Evolutionary conservation across 768 basidiomycete genomes (phyloP).

Genomic region (Boletus pseudo-olivaceus): DNA sequence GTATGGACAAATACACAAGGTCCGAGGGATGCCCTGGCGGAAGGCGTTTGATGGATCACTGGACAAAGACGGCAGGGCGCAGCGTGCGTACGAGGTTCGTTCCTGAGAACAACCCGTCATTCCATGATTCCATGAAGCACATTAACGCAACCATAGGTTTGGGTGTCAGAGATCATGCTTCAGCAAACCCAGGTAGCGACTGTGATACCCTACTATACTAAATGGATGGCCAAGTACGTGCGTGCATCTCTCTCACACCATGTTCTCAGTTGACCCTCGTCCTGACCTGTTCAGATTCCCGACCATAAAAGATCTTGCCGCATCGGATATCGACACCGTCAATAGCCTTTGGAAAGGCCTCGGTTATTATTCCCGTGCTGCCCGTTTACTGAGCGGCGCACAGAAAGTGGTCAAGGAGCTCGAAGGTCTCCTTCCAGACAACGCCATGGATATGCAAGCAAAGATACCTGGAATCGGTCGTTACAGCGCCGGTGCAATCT

Average conservation of each 20-base stretch:
- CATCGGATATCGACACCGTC: conserved; percentile 75
- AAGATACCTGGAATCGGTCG: conserved; percentile 84
- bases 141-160: conserved; percentile 48
- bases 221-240: conserved; percentile 78
- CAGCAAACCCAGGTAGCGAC: conserved; percentile 94
- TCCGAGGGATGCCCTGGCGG: conserved; percentile 90
- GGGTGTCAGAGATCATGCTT: conserved; percentile 92
- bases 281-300: conserved; percentile 57
- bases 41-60: conserved; percentile 60
- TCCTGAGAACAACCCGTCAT: not conserved
- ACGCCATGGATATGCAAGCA: conserved; percentile 76
- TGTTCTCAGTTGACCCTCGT: not conserved
- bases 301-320: conserved; percentile 70
- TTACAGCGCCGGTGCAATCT: conserved; percentile 83
- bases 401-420: conserved; percentile 69
- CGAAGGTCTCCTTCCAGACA: conserved; percentile 71
- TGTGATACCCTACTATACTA: conserved; percentile 90
- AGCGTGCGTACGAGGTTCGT: conserved; percentile 87
- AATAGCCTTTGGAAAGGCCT: conserved; percentile 90
- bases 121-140: not conserved
- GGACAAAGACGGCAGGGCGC: conserved; percentile 59
- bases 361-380: conserved; percentile 86
- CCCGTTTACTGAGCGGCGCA: conserved; percentile 79
- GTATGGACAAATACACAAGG: conserved; percentile 65
- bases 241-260: not conserved